Evolutionary conservation across 352 stramenopile genomes (phyloP).

Genomic region (Pythium plurisporium): DNA sequence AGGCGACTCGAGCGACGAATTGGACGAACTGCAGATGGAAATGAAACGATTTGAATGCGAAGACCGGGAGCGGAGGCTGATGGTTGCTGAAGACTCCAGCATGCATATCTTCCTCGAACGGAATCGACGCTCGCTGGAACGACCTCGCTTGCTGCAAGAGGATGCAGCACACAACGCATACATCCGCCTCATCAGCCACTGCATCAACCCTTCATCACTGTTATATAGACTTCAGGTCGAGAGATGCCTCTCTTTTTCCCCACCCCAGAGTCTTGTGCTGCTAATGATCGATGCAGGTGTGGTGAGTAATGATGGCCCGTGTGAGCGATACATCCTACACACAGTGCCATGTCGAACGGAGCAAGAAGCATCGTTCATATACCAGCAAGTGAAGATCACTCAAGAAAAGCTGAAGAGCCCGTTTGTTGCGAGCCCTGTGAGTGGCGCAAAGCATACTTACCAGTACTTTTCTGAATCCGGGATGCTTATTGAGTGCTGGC

Average conservation of each 20-base stretch:
- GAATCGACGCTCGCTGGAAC: constrained; percentile 32
- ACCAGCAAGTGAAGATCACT: constrained; percentile 32
- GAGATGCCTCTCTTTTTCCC: constrained; percentile 32
- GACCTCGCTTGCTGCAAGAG: constrained; percentile 41
- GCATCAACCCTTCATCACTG: constrained; percentile 41
- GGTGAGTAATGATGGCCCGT: neutral
- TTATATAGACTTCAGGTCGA: constrained; percentile 48
- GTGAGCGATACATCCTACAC: constrained; percentile 31
- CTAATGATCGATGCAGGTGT: constrained; percentile 23
- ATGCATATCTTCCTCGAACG: constrained; percentile 52
- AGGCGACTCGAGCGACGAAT: neutral
- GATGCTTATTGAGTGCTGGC: constrained; percentile 58
- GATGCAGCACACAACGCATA: constrained; percentile 46
- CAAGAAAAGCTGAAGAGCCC: constrained; percentile 34
- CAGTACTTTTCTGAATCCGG: constrained; percentile 61
- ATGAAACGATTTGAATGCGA: constrained; percentile 44
- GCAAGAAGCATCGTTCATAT: constrained; percentile 31
- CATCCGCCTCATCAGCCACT: constrained; percentile 45
- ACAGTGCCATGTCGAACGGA: constrained; percentile 44
- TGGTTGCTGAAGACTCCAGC: constrained; percentile 38
- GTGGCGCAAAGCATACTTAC: constrained; percentile 44
- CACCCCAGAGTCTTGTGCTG: constrained; percentile 39
- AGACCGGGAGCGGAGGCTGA: constrained; percentile 37
- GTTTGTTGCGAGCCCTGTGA: constrained; percentile 32
- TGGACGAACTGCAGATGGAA: constrained; percentile 18